Base-by-base conservation (phyloP, 108 stramenopile species). In the Cyclotella sp. region DNA sequence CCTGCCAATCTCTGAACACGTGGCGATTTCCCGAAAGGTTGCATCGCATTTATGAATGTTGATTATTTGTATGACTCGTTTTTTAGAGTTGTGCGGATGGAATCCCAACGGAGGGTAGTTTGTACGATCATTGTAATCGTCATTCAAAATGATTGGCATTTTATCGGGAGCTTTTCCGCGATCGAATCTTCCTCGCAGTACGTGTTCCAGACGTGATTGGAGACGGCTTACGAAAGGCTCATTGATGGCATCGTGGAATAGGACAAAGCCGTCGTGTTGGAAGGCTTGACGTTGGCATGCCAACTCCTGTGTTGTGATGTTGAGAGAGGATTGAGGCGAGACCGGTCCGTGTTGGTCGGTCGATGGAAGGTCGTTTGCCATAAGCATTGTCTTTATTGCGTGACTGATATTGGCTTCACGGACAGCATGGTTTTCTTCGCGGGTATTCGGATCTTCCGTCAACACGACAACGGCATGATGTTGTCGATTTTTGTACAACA, bases 1-100 rank as follows among this genome's bases (percentile, higher is more conserved):
- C 15, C 66, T 73, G 12, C 87, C 90, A 39, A 94, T 79, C 28
- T 44, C 40, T 21, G 68, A 54, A 52, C 61, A 73, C 10, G 77
- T 88, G 21, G 85, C 92, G 45, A 95, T 54, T 46, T 64, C 68
- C 28, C 87, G 87, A 89, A 90, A 95, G 19, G 85, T 55, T 24
- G 61, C 27, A 75, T 93, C 83, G 42, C 79, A 85, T 69, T 95
- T 95, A 75, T 91, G 90, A 61, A 95, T 79, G 61, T 95, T 95
- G 52, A 95, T 90, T 58, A 93, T 85, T 84, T 95, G 94, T 13
- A 93, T 44, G 19, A 91, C 91, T 75, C 83, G 83, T 74, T 63
- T 70, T 30, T 54, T 54, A 29, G 34, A 39, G 5, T 66, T 72
- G 63, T 76, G n/a, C 11, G 77, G 39, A 58, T 72, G 34, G 30